Conservation (phyloP, 495 filamentous ascomycete genomes). For the Hypoxylon intermedium region DNA sequence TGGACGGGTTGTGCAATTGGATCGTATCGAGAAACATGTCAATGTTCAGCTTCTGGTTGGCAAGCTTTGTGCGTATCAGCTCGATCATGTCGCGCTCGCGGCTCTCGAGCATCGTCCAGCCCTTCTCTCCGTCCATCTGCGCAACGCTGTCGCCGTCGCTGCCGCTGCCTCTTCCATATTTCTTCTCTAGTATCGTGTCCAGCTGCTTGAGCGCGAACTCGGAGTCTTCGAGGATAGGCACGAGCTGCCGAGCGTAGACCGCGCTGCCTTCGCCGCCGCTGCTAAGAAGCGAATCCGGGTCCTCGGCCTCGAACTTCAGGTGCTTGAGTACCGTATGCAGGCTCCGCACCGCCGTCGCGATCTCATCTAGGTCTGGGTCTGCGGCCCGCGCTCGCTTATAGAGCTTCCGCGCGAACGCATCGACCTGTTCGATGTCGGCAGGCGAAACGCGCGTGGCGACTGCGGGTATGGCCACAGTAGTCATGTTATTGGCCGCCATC, state of each 20-base stretch:
- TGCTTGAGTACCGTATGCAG: conserved; percentile 58
- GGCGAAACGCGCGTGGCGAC: conserved; percentile 15
- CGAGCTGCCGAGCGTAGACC: conserved; percentile 53
- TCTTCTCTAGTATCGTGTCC: conserved; percentile 53
- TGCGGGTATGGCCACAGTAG: not conserved
- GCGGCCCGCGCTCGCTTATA: conserved; percentile 49
- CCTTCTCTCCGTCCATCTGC: conserved; percentile 39
- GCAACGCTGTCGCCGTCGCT: conserved; percentile 17
- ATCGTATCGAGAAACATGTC: conserved; percentile 57
- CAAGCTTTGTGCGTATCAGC: conserved; percentile 46
- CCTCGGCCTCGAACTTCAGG: conserved; percentile 57
- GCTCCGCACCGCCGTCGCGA: conserved; percentile 48
- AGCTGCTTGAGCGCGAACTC: conserved; percentile 57
- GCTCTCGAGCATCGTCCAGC: conserved; percentile 40
- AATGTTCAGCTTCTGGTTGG: conserved; percentile 51
- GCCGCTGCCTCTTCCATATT: conserved; percentile 27
- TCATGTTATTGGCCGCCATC: conserved; percentile 25
- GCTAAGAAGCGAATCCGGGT: conserved; percentile 57
- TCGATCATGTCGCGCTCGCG: conserved; percentile 47
- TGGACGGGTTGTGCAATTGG: conserved; percentile 50
- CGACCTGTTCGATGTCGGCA: conserved; percentile 51
- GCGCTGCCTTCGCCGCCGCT: conserved; percentile 38
- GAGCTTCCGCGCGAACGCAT: conserved; percentile 49
- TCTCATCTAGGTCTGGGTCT: conserved; percentile 47
- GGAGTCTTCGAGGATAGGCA: conserved; percentile 56